Base-by-base conservation (phyloP, 2,329 filamentous ascomycete genomes). In the Corynespora cassiicola region DNA sequence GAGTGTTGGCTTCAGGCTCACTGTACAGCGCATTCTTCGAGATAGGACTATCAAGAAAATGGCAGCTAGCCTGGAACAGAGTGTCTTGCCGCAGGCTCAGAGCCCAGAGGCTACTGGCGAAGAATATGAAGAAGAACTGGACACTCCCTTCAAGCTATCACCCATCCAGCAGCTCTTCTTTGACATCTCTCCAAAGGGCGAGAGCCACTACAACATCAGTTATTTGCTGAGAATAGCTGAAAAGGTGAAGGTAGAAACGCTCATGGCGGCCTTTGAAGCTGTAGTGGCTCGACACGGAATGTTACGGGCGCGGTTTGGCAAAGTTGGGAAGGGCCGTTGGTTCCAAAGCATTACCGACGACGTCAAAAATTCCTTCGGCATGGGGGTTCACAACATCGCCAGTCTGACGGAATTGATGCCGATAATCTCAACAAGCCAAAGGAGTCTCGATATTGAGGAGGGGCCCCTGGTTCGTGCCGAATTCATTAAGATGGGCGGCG, bases 241-340 rank as follows among this genome's bases (percentile, higher is more conserved):
- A n/a, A n/a, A n/a, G n/a, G n/a, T n/a, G n/a, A 49, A 55, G 3
- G 21, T 73, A 6, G 46, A 53, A 15, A 22, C 66, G 63, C 21
- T 52, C 27, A 0, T 48, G 61, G 7, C 42, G 34, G 33, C 33
- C 6, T 14, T 45, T 7, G 7, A 36, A 7, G 12, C 11, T 6
- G 28, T 55, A 16, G 44, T 54, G 9, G 21, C 29, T 7, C 39
- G 41, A n/a, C 52, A 56, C 22, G 42, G 45, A 3, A 56, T 54
- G 52, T 43, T 56, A n/a, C 47, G 52, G 6, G 45, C 34, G 6
- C 42, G 45, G 1, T 54, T 52, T 16, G 5, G 17, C 10, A 30
- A 44, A 35, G 8, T 18, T 6, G 39, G 44, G 10, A 34, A 33
- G 11, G 46, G 35, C n/a, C 37, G 42, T 5, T 58, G 54, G 54